Percentiles rank a stretch among this genome's conserved stretches.
phyloP scores from a whole-genome alignment of 805 yeast genomes.

The Candida sanyiensis region DNA sequence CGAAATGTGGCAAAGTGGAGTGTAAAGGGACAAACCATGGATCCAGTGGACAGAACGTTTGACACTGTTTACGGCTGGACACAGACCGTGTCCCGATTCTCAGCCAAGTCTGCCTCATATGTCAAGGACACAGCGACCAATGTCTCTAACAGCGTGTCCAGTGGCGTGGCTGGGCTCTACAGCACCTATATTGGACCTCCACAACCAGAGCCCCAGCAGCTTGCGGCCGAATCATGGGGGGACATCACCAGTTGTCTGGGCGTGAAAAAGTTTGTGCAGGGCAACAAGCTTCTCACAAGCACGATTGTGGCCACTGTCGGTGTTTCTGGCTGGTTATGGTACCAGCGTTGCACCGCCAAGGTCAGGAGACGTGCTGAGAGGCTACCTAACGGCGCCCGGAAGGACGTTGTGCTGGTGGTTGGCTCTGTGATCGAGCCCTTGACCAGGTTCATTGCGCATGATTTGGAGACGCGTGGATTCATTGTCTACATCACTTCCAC shows the following conservation, averaged over 20 bases:
- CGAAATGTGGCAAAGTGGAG: too few relatives aligned
- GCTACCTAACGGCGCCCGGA: constrained; percentile 63
- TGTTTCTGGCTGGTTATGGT: background rate
- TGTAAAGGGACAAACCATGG: too few relatives aligned
- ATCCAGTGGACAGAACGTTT: constrained; percentile 17
- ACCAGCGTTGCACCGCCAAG: background rate
- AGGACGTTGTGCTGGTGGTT: constrained; percentile 66
- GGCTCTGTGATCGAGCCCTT: constrained; percentile 77
- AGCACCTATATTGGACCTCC: background rate
- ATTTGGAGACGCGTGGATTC: constrained; percentile 73
- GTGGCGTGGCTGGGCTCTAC: constrained; percentile 2
- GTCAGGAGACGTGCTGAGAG: constrained; percentile 51
- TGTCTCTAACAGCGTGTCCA: background rate
- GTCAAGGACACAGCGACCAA: background rate
- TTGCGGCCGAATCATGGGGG: background rate
- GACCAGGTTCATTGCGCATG: constrained; percentile 62
- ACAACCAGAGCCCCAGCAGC: background rate
- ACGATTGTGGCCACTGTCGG: background rate
- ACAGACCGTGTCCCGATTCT: constrained; percentile 4
- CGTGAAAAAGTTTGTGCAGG: background rate
- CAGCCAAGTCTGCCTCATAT: constrained; percentile 2
- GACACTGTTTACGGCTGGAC: constrained; percentile 15
- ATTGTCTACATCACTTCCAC: constrained; percentile 66
- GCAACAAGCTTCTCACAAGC: background rate
- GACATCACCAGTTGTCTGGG: background rate